Evolutionary conservation across 2,329 filamentous ascomycete genomes (phyloP).

Genomic region (Elsinoe batatas): DNA sequence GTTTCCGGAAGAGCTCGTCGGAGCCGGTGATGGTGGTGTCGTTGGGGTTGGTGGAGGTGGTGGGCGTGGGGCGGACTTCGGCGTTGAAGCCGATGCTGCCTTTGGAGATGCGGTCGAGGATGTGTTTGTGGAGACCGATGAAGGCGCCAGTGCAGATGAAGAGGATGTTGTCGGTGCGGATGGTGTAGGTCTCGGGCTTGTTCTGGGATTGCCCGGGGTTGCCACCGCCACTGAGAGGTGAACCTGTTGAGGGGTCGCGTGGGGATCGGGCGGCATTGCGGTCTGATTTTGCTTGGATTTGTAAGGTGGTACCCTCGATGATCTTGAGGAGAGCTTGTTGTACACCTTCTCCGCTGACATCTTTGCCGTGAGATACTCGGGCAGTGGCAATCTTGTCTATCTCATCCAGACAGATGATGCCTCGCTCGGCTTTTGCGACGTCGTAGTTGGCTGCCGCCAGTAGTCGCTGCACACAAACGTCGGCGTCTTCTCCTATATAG

Average conservation of each 20-base stretch:
- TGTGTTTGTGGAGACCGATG: conserved; percentile 77
- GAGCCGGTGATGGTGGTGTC: conserved; percentile 52
- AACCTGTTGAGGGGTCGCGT: conserved; percentile 13
- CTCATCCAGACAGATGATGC: conserved; percentile 92
- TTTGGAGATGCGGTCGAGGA: conserved; percentile 78
- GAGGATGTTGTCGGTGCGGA: conserved; percentile 91
- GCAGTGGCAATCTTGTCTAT: conserved; percentile 93
- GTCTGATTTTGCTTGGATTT: conserved; percentile 78
- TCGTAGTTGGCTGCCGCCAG: conserved; percentile 87
- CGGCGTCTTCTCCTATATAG: conserved; percentile 97
- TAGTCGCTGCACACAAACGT: conserved; percentile 83
- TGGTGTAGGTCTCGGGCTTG: conserved; percentile 55
- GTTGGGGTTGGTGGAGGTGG: conserved; percentile 38
- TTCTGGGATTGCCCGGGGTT: conserved; percentile 24
- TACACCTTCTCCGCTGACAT: conserved; percentile 92
- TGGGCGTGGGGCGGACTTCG: conserved; percentile 51
- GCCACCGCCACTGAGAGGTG: conserved; percentile 28
- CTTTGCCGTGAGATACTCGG: conserved; percentile 78
- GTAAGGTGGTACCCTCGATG: conserved; percentile 88
- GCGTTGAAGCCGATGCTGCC: conserved; percentile 87
- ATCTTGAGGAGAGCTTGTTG: conserved; percentile 94
- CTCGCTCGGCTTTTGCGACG: conserved; percentile 70
- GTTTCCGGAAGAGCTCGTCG: conserved; percentile 41
- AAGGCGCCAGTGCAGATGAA: conserved; percentile 97
- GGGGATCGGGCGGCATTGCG: conserved; percentile 30